phyloP scores from a whole-genome alignment of 345 rosid species.

The Carallia pectinifolia region DNA sequence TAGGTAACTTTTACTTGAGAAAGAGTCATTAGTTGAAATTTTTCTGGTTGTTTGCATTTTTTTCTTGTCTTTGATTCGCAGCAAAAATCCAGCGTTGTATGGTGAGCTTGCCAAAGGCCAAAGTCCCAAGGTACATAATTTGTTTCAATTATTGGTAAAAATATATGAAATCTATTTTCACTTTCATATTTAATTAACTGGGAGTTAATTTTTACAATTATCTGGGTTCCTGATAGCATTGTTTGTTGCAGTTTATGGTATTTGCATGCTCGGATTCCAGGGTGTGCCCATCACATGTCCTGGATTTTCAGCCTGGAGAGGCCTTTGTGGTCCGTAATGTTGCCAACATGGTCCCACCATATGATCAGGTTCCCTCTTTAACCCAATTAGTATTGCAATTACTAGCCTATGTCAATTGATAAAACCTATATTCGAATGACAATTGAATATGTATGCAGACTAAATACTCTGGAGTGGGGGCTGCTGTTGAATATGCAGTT shows the following conservation, averaged over 20 bases:
- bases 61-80: constrained; percentile 19
- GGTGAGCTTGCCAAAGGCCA: constrained; percentile 84
- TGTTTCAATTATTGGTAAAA: neutral
- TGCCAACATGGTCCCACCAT: constrained; percentile 41
- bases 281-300: constrained; percentile 90
- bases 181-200: no score
- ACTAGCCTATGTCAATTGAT: no score
- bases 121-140: constrained; percentile 60
- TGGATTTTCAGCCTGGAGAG: constrained; percentile 87
- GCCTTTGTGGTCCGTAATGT: constrained; percentile 91
- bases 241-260: constrained; percentile 66
- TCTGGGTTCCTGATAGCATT: neutral
- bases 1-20: no score
- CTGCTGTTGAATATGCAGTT: constrained; percentile 93
- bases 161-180: neutral
- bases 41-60: neutral
- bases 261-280: constrained; percentile 97
- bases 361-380: constrained; percentile 14
- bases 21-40: no score
- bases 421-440: neutral
- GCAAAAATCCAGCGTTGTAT: constrained; percentile 67
- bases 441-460: constrained; percentile 6
- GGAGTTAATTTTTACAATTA: no score
- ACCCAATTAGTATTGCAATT: neutral
- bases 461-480: constrained; percentile 62